These are phyloP conservation scores for Metrosideros polymorpha DNA, from an alignment of 441 rosid species.

Conservation along the genomic window DNA sequence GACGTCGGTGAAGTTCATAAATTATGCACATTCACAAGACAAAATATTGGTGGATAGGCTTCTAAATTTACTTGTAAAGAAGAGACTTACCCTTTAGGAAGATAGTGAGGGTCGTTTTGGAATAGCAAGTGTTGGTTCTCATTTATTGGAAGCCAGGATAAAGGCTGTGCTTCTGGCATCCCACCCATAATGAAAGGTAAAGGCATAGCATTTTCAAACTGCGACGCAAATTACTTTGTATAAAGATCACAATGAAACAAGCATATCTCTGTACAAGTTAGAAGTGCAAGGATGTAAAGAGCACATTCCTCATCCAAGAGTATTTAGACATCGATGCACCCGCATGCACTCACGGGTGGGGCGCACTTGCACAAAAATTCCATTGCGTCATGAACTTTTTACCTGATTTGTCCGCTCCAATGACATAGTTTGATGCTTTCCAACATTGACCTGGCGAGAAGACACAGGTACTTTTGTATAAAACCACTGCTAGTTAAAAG, in stretches of 20 bases:
- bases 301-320: neutral
- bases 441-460: neutral
- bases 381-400: neutral
- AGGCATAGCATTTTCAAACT: conserved; percentile 57
- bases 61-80: neutral
- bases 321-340: neutral
- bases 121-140: conserved; percentile 50
- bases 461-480: neutral
- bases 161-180: conserved; percentile 48
- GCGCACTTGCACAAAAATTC: neutral
- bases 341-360: neutral
- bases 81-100: conserved; percentile 36
- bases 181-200: conserved; percentile 47
- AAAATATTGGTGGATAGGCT: neutral
- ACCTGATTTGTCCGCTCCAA: neutral
- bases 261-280: neutral
- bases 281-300: neutral
- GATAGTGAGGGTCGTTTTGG: conserved; percentile 42
- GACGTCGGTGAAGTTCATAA: neutral
- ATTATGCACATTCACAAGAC: neutral
- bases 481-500: neutral
- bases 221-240: conserved; percentile 5
- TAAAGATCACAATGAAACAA: neutral
- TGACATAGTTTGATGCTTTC: neutral
- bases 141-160: conserved; percentile 64